phyloP scores from a whole-genome alignment of 2,329 filamentous ascomycete species.

The Chrysosporium keratinophilum region DNA sequence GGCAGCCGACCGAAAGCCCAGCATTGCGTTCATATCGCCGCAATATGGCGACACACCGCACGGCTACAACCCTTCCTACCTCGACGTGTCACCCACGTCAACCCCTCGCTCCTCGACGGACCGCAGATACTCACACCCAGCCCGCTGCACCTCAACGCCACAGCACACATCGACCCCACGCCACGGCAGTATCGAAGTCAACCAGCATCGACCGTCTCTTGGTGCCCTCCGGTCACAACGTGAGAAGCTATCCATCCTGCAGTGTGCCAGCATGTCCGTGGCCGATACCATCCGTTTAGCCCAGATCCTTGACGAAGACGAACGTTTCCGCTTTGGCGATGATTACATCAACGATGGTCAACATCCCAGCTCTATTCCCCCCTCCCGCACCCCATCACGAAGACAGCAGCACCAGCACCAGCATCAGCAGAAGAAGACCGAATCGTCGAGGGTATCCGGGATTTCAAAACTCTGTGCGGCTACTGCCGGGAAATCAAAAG shows the following conservation, averaged over 20 bases:
- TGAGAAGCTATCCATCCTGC: conserved; percentile 33
- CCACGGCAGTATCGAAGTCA: conserved; percentile 3
- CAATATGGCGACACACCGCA: background rate
- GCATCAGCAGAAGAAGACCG: conserved; percentile 3
- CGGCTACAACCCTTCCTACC: background rate
- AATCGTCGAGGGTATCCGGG: background rate
- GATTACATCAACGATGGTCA: conserved; percentile 13
- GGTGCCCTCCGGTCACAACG: conserved; percentile 28
- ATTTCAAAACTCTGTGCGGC: background rate
- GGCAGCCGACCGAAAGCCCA: background rate
- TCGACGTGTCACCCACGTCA: conserved; percentile 8
- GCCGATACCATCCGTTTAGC: conserved; percentile 32
- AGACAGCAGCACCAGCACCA: background rate
- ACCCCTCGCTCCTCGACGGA: conserved; percentile 7
- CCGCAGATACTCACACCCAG: conserved; percentile 8
- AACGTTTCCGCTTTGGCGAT: conserved; percentile 8
- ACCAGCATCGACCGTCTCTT: conserved; percentile 1
- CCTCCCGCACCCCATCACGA: conserved; percentile 9
- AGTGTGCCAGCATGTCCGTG: conserved; percentile 28
- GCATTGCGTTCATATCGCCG: conserved; percentile 9
- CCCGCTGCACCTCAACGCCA: background rate
- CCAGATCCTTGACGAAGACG: conserved; percentile 24
- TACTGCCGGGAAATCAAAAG: conserved; percentile 9
- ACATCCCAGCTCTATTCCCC: conserved; percentile 17
- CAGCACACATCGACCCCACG: background rate